Evolutionary conservation across 257 asterid genomes (phyloP), one percentile per base, ranked within the genome.

Genomic region (Marsdenia floribunda): DNA sequence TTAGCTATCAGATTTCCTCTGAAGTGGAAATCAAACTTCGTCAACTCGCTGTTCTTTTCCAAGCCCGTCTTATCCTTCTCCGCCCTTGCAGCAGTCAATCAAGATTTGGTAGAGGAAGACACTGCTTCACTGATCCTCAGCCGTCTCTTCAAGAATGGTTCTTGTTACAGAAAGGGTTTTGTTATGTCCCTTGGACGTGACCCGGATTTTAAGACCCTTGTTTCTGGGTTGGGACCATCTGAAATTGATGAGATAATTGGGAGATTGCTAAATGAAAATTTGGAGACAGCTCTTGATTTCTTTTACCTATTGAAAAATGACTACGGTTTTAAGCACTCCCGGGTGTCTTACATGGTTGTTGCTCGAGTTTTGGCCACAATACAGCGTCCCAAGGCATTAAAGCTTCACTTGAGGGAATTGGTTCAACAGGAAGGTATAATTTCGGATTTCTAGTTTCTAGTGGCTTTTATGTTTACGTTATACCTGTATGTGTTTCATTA

Each of bases 331-430:
- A 74, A 76, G 82, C 96, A 82, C 77, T 86, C 97, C 0, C 70
- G 54, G 26, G 54, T 38, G 13, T 83, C 83, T 9, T 76, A 76
- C 61, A 71, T 93, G 16, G 2, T 81, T 72, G 58, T 90, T 47
- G 96, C 96, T 26, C 91, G 85, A 82, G 29, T 83, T 26, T 83
- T 93, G 88, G 96, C 96, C 49, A 80, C 73, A 33, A 93, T 81
- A 77, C 82, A 77, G 77, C 72, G 91, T 70, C 63, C 65, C 46
- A 88, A 86, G 68, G 92, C 86, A 3, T 71, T 93, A 78, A 79
- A 78, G 85, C 74, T 79, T 55, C 96, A 85, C 83, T 71, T 91
- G 75, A 86, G 71, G 83, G 55, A 83, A 73, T 77, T 90, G 76
- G 73, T 90, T 80, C 83, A 72, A 47, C 80, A 75, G 64, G 83